phyloP scores from a whole-genome alignment of 139 green algal species.

The Chlorella sorokiniana region DNA sequence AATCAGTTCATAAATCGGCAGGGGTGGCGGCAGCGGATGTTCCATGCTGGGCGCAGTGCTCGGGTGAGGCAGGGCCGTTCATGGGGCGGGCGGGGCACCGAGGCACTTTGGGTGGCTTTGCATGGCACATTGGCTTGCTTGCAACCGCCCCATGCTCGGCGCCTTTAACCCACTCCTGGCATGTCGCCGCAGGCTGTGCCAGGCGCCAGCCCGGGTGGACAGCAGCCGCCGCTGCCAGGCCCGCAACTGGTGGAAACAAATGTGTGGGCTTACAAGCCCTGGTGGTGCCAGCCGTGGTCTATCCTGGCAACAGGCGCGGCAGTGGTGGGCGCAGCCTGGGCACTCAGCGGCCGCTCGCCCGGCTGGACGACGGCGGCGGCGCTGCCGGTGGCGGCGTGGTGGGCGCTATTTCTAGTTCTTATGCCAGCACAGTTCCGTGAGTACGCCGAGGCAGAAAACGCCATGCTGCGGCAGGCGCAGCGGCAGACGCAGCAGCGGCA shows the following conservation, averaged over 20 bases:
- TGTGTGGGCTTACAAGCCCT: slow-evolving; percentile 31
- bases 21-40: too few species aligned
- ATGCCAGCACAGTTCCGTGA: slow-evolving; percentile 14
- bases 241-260: slow-evolving; percentile 1
- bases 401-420: slow-evolving; percentile 15
- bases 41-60: too few species aligned
- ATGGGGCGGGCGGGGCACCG: too few species aligned
- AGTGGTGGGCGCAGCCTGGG: slow-evolving; percentile 3
- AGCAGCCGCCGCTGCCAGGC: not conserved
- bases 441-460: slow-evolving; percentile 17
- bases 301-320: slow-evolving; percentile 14
- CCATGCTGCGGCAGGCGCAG: not conserved
- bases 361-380: slow-evolving; percentile 3
- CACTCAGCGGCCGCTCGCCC: not conserved
- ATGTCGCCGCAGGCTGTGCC: not conserved
- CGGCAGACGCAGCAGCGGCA: slow-evolving; percentile 6
- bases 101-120: too few species aligned
- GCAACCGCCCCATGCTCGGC: too few species aligned
- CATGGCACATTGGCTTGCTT: too few species aligned
- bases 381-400: slow-evolving; percentile 21
- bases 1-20: too few species aligned
- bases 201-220: not conserved
- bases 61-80: too few species aligned
- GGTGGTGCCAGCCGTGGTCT: slow-evolving; percentile 35
- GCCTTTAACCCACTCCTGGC: too few species aligned